phyloP scores from a whole-genome alignment of 2,329 filamentous ascomycete genomes.

The Phyllosticta paracitricarpa region DNA sequence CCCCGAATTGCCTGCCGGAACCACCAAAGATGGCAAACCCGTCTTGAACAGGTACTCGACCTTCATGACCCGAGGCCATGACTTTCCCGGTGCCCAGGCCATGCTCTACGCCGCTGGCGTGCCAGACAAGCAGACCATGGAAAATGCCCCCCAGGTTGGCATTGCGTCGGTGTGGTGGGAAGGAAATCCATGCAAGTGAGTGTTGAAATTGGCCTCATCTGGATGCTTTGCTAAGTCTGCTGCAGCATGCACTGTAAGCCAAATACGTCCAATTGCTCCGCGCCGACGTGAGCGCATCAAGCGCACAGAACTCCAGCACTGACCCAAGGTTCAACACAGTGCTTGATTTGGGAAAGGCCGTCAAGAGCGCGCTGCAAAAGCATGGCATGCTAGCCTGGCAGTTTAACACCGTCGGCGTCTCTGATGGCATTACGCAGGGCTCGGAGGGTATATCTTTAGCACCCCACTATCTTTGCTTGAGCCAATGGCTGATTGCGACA shows the following conservation, averaged over 20 bases:
- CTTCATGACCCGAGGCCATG: constrained; percentile 71
- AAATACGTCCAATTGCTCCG: not conserved
- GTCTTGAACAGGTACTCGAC: constrained; percentile 79
- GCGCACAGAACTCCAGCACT: not conserved
- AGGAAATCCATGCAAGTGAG: constrained; percentile 89
- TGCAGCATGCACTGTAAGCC: constrained; percentile 40
- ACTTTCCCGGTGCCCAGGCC: constrained; percentile 82
- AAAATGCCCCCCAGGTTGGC: constrained; percentile 81
- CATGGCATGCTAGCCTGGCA: constrained; percentile 90
- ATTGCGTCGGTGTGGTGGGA: constrained; percentile 95
- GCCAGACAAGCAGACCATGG: constrained; percentile 73
- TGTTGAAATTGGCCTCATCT: constrained; percentile 14
- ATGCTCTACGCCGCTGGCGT: constrained; percentile 95
- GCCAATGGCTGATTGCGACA: constrained; percentile 26
- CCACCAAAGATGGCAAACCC: constrained; percentile 46
- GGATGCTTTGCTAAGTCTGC: not conserved
- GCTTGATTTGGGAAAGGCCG: constrained; percentile 75
- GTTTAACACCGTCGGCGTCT: constrained; percentile 84
- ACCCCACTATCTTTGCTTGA: not conserved
- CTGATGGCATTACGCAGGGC: constrained; percentile 92
- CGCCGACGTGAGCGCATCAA: not conserved
- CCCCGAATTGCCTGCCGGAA: constrained; percentile 42
- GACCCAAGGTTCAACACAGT: constrained; percentile 38
- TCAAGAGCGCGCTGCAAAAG: constrained; percentile 71
- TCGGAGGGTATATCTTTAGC: constrained; percentile 54